phyloP scores from a whole-genome alignment of 768 basidiomycete species.

The Termitomyces sp. region DNA sequence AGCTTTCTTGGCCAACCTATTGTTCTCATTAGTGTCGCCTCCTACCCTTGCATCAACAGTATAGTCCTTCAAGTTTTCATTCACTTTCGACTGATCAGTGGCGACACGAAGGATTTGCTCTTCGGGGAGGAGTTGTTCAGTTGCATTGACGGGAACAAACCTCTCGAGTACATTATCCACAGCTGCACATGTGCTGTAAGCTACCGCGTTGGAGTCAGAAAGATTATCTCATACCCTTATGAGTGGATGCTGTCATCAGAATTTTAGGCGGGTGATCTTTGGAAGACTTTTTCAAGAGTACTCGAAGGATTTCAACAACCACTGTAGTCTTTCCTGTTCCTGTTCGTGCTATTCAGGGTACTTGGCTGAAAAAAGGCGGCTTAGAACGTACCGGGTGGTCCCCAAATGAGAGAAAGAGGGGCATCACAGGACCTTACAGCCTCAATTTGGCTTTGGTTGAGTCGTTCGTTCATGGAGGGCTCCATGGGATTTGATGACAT shows the following conservation, averaged over 20 bases:
- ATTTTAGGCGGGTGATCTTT: slow-evolving; percentile 38
- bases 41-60: slow-evolving; percentile 65
- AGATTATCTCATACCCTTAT: slow-evolving; percentile 43
- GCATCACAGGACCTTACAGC: slow-evolving; percentile 45
- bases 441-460: slow-evolving; percentile 53
- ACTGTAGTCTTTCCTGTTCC: slow-evolving; percentile 74
- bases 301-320: slow-evolving; percentile 55
- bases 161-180: slow-evolving; percentile 70
- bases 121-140: slow-evolving; percentile 39
- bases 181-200: slow-evolving; percentile 30
- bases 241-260: slow-evolving; percentile 69
- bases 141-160: slow-evolving; percentile 46
- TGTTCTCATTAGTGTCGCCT: slow-evolving; percentile 61
- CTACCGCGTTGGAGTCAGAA: too few species aligned
- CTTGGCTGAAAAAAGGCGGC: background rate
- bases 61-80: slow-evolving; percentile 50
- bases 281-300: slow-evolving; percentile 28
- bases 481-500: background rate
- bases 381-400: slow-evolving; percentile 50
- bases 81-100: slow-evolving; percentile 61
- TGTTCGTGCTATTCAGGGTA: slow-evolving; percentile 15
- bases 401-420: slow-evolving; percentile 60
- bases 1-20: slow-evolving; percentile 51
- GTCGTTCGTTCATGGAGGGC: background rate
- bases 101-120: slow-evolving; percentile 65